Percentiles rank a stretch among this genome's conserved stretches.
Evolutionary conservation across 768 basidiomycete genomes (phyloP).

Genomic region (Suillus subaureus): DNA sequence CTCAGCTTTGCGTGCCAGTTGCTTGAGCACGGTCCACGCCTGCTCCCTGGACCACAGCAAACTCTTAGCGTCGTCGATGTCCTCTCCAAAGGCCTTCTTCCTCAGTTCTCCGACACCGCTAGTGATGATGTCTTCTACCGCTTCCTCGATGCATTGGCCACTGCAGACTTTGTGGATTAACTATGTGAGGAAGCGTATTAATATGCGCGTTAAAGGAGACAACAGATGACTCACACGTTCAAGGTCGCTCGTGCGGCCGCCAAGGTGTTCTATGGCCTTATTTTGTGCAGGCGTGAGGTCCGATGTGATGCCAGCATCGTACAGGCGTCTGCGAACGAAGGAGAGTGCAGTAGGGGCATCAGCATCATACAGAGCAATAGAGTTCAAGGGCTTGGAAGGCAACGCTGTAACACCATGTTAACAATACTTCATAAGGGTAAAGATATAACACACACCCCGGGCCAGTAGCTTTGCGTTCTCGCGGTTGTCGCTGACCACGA

Average conservation of each 20-base stretch:
- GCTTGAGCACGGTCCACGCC: slow-evolving; percentile 81
- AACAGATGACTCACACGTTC: slow-evolving; percentile 60
- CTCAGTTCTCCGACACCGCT: slow-evolving; percentile 81
- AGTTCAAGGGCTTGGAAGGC: slow-evolving; percentile 79
- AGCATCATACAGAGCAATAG: slow-evolving; percentile 84
- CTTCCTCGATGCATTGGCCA: slow-evolving; percentile 71
- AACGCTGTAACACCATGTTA: slow-evolving; percentile 33
- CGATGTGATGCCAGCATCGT: slow-evolving; percentile 53
- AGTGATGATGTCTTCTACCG: slow-evolving; percentile 87
- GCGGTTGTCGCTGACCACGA: slow-evolving; percentile 88
- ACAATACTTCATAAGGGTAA: background rate
- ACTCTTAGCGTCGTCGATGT: slow-evolving; percentile 81
- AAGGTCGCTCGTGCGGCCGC: slow-evolving; percentile 89
- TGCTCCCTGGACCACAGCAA: slow-evolving; percentile 87
- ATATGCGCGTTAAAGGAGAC: background rate
- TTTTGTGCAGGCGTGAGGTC: slow-evolving; percentile 59
- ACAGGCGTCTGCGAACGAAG: slow-evolving; percentile 80
- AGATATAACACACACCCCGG: slow-evolving; percentile 51
- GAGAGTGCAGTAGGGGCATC: slow-evolving; percentile 76
- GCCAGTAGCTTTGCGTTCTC: slow-evolving; percentile 86
- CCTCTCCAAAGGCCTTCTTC: slow-evolving; percentile 94
- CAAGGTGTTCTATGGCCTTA: slow-evolving; percentile 69
- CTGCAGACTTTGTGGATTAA: slow-evolving; percentile 83
- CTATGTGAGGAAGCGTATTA: slow-evolving; percentile 38
- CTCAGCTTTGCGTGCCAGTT: slow-evolving; percentile 67